Evolutionary conservation across 768 basidiomycete species (phyloP).

Genomic region (Mrakia frigida): DNA sequence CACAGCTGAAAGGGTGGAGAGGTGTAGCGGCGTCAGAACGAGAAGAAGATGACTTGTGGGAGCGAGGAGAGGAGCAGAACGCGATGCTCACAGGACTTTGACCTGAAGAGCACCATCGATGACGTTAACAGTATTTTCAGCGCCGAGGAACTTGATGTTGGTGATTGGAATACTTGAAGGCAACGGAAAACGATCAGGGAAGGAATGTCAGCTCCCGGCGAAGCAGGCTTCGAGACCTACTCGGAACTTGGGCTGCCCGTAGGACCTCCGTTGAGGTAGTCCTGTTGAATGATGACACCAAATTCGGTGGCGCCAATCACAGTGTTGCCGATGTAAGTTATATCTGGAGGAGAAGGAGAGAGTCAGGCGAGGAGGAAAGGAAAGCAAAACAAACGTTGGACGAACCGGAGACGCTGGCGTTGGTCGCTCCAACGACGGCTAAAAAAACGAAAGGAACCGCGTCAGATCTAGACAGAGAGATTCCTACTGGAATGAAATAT

Average conservation of each 20-base stretch:
- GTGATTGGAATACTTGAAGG: slow-evolving; percentile 54
- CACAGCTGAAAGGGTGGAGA: slow-evolving; percentile 4
- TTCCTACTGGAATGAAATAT: neutral
- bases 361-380: neutral
- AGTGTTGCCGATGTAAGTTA: slow-evolving; percentile 36
- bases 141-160: slow-evolving; percentile 52
- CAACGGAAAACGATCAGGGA: neutral
- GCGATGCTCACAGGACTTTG: slow-evolving; percentile 55
- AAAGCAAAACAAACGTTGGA: neutral
- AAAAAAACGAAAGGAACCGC: neutral
- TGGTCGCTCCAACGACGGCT: slow-evolving; percentile 32
- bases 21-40: slow-evolving; percentile 53
- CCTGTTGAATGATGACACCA: slow-evolving; percentile 55
- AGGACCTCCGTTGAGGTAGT: slow-evolving; percentile 50
- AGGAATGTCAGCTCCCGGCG: neutral
- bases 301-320: slow-evolving; percentile 49
- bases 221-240: neutral
- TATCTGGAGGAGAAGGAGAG: neutral
- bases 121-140: slow-evolving; percentile 47
- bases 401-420: slow-evolving; percentile 34
- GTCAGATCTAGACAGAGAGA: neutral
- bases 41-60: slow-evolving; percentile 14
- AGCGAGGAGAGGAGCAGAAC: neutral
- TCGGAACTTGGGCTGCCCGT: slow-evolving; percentile 50
- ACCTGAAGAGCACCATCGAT: slow-evolving; percentile 49